Evolutionary conservation across 352 stramenopile species (phyloP), one percentile per base, ranked within the genome.

Genomic region (Elongisporangium prolatum): DNA sequence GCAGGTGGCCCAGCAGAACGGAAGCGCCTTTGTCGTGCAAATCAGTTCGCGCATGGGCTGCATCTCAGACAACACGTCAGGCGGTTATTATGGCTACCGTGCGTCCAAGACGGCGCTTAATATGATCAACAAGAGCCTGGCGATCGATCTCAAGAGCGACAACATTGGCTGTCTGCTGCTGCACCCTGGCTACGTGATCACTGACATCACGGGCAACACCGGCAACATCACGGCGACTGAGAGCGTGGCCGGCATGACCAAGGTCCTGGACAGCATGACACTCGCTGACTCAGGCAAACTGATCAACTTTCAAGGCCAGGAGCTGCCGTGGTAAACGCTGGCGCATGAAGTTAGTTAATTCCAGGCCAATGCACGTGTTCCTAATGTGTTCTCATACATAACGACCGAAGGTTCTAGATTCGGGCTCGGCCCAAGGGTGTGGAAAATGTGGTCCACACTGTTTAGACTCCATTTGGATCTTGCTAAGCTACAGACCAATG

Each of bases 41-140:
- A 53, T 82, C 22, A 68, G 61, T 14, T 73, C 72, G 47, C 55
- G 60, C 40, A 67, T 77, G 49, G 72, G 65, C 37, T 68, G 66
- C 52, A 69, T 80, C 59, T 66, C 72, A n/a, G 57, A 79, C 58
- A 89, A 88, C 48, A 59, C 50, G 9, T 84, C 69, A 1, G 86
- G 68, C 2, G 64, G 61, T 0, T 57, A 71, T 55, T 91, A 93
- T 52, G 84, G 72, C 47, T 93, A 96, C 60, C 71, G 81, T 21
- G 73, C 87, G 52, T 91, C 78, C 48, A 93, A 94, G 66, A 72
- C 77, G 20, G 82, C 86, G 22, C 71, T 92, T 47, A 95, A 95
- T 64, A 92, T 88, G 69, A 59, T 88, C 50, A 75, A 64, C 20
- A 86, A 80, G 67, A 77, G 69, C 48, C 57, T 91, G 17, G 54